These are phyloP conservation scores for Forsythia viridissima DNA, from an alignment of 257 asterid genomes.

Conservation along the genomic window DNA sequence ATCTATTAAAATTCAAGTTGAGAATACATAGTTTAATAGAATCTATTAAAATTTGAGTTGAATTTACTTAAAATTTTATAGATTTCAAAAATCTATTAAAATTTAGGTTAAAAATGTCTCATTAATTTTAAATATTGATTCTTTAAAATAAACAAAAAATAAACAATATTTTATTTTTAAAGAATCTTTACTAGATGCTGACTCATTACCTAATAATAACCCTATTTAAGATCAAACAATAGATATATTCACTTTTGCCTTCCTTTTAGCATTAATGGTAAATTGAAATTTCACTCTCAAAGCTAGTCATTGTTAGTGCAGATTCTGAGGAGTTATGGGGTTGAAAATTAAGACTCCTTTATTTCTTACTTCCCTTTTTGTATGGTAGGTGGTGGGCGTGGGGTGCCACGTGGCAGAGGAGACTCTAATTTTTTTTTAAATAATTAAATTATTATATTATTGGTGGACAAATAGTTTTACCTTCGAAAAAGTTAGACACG, in stretches of 20 bases:
- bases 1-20: no score
- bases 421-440: not conserved
- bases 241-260: not conserved
- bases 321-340: not conserved
- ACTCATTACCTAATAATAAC: not conserved
- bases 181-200: no score
- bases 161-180: no score
- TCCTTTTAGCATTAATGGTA: not conserved
- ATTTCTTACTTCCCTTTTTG: not conserved
- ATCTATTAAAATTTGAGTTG: no score
- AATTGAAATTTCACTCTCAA: not conserved
- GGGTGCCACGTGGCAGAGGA: not conserved
- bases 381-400: not conserved
- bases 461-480: not conserved
- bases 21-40: no score
- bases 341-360: not conserved
- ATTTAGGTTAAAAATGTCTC: no score
- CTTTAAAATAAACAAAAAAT: no score
- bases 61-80: no score
- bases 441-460: no score
- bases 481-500: not conserved
- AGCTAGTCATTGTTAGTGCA: not conserved
- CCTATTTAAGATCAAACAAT: not conserved
- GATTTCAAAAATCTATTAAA: no score
- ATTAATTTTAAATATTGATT: no score